phyloP scores from a whole-genome alignment of 371 early-diverging fungal genomes.

The Mortierella sp. region DNA sequence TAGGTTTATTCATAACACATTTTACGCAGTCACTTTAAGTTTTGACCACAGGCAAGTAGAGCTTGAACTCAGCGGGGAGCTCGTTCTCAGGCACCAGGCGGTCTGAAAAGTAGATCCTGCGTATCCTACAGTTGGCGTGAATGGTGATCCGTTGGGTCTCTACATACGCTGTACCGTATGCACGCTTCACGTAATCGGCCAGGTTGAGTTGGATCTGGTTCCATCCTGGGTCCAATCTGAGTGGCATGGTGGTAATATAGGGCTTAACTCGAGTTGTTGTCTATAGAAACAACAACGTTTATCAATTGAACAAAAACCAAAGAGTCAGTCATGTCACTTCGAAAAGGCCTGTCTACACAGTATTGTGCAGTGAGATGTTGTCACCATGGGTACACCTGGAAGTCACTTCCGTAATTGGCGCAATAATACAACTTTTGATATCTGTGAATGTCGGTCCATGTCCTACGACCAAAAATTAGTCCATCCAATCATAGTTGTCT shows the following conservation, averaged over 20 bases:
- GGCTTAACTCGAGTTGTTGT: conserved; percentile 87
- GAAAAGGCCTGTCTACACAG: neutral
- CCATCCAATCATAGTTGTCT: neutral
- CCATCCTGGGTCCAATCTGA: conserved; percentile 97
- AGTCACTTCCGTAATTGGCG: neutral
- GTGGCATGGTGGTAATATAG: conserved; percentile 93
- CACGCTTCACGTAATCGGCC: conserved; percentile 86
- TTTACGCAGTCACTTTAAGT: neutral
- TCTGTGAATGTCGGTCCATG: neutral
- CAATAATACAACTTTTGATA: neutral
- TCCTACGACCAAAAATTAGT: neutral
- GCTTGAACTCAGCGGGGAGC: conserved; percentile 93
- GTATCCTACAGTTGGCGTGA: conserved; percentile 93
- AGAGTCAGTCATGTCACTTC: neutral
- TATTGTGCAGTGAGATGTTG: neutral
- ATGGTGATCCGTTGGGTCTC: conserved; percentile 92
- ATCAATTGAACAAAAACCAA: conserved; percentile 1
- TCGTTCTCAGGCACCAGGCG: conserved; percentile 92
- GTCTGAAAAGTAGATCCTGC: conserved; percentile 94
- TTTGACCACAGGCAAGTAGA: conserved; percentile 81
- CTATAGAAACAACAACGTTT: conserved; percentile 56
- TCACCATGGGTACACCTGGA: neutral
- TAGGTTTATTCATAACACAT: conserved; percentile 12
- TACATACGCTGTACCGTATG: conserved; percentile 91
- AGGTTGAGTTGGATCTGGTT: conserved; percentile 95